Conservation (phyloP, 148 eudicot species). For the Persicaria tinctoria region DNA sequence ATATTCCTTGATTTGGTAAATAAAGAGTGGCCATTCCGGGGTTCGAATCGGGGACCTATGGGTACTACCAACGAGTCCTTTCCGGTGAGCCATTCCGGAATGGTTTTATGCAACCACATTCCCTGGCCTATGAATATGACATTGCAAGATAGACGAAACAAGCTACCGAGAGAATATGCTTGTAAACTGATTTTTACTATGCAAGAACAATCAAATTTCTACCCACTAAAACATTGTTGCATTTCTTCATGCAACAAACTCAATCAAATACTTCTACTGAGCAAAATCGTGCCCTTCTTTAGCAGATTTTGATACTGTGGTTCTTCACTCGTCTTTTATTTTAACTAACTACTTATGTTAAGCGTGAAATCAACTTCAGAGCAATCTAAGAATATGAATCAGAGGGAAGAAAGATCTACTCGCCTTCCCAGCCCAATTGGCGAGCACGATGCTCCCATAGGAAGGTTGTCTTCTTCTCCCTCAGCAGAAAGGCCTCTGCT, state of each 20-base stretch:
- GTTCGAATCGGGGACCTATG: no score
- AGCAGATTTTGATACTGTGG: constrained; percentile 6
- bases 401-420: constrained; percentile 3
- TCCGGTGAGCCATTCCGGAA: no score
- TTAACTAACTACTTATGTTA: background rate
- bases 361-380: background rate
- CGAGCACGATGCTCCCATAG: constrained; percentile 53
- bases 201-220: background rate
- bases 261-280: background rate
- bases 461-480: constrained; percentile 35
- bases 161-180: background rate
- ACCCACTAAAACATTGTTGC: background rate
- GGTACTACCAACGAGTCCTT: no score
- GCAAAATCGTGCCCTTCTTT: background rate
- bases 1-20: no score
- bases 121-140: no score
- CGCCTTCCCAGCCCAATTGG: constrained; percentile 45
- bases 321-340: background rate
- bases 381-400: constrained; percentile 4
- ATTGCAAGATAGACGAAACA: no score
- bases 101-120: no score
- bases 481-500: constrained; percentile 35
- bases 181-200: background rate
- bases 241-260: constrained; percentile 1
- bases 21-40: no score